Conservation (phyloP, 371 early-diverging fungal species). For the Rhizopus microsporus region DNA sequence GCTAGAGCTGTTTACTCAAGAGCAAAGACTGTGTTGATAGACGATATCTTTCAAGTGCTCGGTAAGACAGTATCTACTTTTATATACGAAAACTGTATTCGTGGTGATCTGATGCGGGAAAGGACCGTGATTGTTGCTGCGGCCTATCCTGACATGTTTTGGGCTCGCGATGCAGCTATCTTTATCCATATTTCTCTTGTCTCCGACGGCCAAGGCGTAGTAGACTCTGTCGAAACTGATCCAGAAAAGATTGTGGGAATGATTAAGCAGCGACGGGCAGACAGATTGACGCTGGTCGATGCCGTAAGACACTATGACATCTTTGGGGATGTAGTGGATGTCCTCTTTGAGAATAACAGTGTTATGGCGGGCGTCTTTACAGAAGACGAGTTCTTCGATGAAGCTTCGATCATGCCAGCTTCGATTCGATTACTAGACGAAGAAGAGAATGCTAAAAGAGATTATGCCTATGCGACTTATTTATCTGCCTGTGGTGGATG, state of each 20-base stretch:
- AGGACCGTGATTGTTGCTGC: slow-evolving; percentile 82
- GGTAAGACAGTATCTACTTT: slow-evolving; percentile 68
- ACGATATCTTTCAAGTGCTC: slow-evolving; percentile 66
- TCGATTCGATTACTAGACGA: slow-evolving; percentile 27
- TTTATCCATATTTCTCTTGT: slow-evolving; percentile 44
- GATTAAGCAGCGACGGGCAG: slow-evolving; percentile 11
- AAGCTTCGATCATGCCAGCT: slow-evolving; percentile 36
- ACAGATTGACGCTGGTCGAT: not conserved
- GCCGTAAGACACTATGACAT: not conserved
- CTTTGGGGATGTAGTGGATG: slow-evolving; percentile 29
- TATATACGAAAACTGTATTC: slow-evolving; percentile 64
- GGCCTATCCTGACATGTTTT: slow-evolving; percentile 66
- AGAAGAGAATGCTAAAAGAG: slow-evolving; percentile 13
- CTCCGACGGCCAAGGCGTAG: not conserved
- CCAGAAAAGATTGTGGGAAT: slow-evolving; percentile 14
- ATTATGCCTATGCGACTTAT: slow-evolving; percentile 45
- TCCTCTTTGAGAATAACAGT: slow-evolving; percentile 31
- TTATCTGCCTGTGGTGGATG: slow-evolving; percentile 50
- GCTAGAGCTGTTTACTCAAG: slow-evolving; percentile 75
- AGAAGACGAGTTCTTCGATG: slow-evolving; percentile 43
- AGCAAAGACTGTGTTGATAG: slow-evolving; percentile 66
- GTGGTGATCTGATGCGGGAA: slow-evolving; percentile 65
- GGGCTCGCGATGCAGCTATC: slow-evolving; percentile 69
- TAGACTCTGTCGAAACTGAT: slow-evolving; percentile 11
- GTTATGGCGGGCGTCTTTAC: slow-evolving; percentile 4